phyloP scores from a whole-genome alignment of 2,329 filamentous ascomycete genomes.

The Hypoxylon sp. region DNA sequence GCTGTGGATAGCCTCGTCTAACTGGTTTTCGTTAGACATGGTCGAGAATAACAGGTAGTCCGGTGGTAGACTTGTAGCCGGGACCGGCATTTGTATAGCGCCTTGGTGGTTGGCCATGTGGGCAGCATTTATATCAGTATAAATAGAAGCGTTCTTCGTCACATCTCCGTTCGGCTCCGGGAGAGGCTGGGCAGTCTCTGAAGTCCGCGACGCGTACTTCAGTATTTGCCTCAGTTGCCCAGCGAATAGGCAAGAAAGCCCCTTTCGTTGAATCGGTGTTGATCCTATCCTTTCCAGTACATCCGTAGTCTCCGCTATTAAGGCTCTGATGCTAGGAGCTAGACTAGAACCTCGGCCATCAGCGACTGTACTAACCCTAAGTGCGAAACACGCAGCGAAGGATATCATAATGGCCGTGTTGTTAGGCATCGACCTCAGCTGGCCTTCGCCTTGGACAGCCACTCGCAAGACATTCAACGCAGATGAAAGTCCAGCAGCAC shows the following conservation, averaged over 20 bases:
- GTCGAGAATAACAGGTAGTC: conserved; percentile 55
- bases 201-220: conserved; percentile 55
- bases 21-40: conserved; percentile 55
- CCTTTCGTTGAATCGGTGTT: conserved; percentile 75
- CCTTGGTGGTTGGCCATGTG: conserved; percentile 45
- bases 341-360: conserved; percentile 69
- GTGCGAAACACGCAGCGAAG: conserved; percentile 78
- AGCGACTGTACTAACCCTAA: conserved; percentile 74
- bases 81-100: conserved; percentile 47
- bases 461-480: conserved; percentile 82
- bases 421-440: conserved; percentile 82
- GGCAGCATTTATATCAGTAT: conserved; percentile 40
- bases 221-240: conserved; percentile 67
- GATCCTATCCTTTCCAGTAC: conserved; percentile 79
- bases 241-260: conserved; percentile 73
- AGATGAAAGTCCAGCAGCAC: conserved; percentile 78
- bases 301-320: conserved; percentile 78
- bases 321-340: conserved; percentile 72
- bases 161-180: conserved; percentile 44
- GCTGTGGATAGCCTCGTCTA: conserved; percentile 55
- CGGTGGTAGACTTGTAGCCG: conserved; percentile 44
- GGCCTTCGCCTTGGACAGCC: conserved; percentile 78
- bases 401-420: conserved; percentile 86
- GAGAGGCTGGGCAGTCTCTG: conserved; percentile 43
- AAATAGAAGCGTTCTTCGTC: conserved; percentile 41